Base-by-base conservation (phyloP, 352 stramenopile genomes). In the Globisporangium alternatum region DNA sequence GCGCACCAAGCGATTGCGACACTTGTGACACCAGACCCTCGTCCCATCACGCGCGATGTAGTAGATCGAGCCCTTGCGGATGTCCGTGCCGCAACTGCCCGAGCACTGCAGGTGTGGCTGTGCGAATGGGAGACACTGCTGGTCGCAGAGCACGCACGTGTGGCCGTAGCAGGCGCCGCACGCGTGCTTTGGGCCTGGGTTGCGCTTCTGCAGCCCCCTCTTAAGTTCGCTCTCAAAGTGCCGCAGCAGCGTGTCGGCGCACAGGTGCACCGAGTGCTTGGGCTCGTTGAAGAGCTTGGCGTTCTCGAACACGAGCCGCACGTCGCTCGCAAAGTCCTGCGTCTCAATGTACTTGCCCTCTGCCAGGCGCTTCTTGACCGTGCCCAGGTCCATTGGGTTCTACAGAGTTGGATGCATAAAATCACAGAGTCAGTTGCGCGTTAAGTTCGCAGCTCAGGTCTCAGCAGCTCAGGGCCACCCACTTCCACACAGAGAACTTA, bases 371-470 rank as follows among this genome's bases (percentile, higher is more conserved):
- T 76, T 69, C 30, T 88, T 90, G 22, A 98, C 75, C 0, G 93
- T 98, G 3, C 85, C 83, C 3, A 98, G 68, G 68, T 98, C 95
- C 90, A 98, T 98, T 5, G 92, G 91, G 47, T 83, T 70, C 77
- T 86, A 52, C 37, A 53, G 12, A 39, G n/a, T 7, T 10, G 3
- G 28, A 31, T 22, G 12, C 45, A 19, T 9, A 57, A 39, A 48
- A 21, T 52, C 10, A 59, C 25, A 58, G 10, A 19, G 25, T 43
- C 9, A 25, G 31, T 17, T 28, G 19, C 6, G 10, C 9, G 21
- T 56, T 56, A 56, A 35, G 56, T 52, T 30, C 8, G 25, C 31
- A 22, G n/a, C 9, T 52, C 49, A 6, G 31, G 31, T 5, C 21
- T 21, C 17, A 48, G 19, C 43, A 48, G 43, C 43, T 48, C 43